Conservation (phyloP, 192 early-diverging fungal genomes). For the Backusella luteola region DNA sequence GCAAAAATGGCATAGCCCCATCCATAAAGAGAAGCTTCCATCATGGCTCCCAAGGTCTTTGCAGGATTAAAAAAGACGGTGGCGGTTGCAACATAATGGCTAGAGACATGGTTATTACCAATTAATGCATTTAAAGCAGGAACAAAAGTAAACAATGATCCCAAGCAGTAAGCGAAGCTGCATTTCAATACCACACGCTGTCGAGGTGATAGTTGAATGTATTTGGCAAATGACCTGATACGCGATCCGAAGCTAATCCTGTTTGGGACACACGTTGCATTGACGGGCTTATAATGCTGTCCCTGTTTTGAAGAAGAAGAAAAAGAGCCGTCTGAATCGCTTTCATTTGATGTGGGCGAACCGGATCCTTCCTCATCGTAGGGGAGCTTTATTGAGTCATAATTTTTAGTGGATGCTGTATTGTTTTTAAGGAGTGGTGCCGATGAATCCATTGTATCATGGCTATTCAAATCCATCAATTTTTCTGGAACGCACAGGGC, state of each 20-base stretch:
- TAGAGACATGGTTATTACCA: constrained; percentile 55
- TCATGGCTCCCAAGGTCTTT: constrained; percentile 64
- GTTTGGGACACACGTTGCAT: not conserved
- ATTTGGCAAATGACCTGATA: not conserved
- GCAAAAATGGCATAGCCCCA: constrained; percentile 45
- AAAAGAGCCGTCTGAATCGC: constrained; percentile 21
- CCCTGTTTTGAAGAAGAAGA: not conserved
- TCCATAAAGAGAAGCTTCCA: constrained; percentile 47
- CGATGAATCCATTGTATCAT: not conserved
- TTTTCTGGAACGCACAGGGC: not conserved
- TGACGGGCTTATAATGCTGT: not conserved
- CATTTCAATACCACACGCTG: constrained; percentile 55
- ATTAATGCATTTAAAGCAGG: constrained; percentile 50
- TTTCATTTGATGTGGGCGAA: constrained; percentile 12
- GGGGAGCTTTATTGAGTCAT: not conserved
- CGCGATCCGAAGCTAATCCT: not conserved
- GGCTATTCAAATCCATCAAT: not conserved
- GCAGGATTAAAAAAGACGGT: constrained; percentile 78
- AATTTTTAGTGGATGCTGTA: not conserved
- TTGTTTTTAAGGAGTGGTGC: constrained; percentile 8
- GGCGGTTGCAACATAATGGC: constrained; percentile 70
- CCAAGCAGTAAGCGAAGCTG: constrained; percentile 64
- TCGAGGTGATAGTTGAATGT: constrained; percentile 1
- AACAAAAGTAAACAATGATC: constrained; percentile 66
- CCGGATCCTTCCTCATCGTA: constrained; percentile 7